Evolutionary conservation across 768 basidiomycete genomes (phyloP), one percentile per base, ranked within the genome.

Genomic region (Tylopilus sp.): DNA sequence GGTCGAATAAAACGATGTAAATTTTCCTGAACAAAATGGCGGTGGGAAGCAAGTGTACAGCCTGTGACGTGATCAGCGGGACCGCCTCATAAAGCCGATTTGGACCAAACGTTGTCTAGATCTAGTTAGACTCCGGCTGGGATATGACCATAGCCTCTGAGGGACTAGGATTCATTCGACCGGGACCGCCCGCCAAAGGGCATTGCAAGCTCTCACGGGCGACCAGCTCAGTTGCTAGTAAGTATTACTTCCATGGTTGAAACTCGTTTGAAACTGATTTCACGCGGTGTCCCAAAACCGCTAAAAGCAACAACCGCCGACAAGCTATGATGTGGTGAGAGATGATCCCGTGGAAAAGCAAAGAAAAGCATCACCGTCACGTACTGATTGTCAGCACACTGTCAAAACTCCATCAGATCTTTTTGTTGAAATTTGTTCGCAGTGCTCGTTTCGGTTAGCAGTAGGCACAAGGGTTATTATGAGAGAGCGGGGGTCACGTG

Each of bases 1-100:
- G 17, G 19, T 54, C 49, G 52, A 52, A 55, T 31, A 54, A 52
- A 22, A 50, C 34, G 53, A 63, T 46, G 36, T 48, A 29, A 68
- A 61, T 48, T 34, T 56, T 57, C 28, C 51, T 46, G 53, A 45
- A 48, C 28, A 14, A 57, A 59, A 63, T 46, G 55, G 56, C 55
- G 40, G 60, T 58, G 56, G 50, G 53, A 63, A 53, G 53, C 52
- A 56, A 52, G 44, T 50, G 55, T 50, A 54, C 55, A 59, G 52
- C 55, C 53, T 41, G 60, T 69, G 71, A 69, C 68, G 68, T 69
- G 58, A 69, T 56, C 57, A 54, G 50, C 58, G 59, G 67, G 53
- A 67, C 57, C 55, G 55, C 63, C 59, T 45, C 47, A 57, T 43
- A 45, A 45, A 48, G 60, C 58, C 38, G 29, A 56, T 51, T 59